phyloP scores from a whole-genome alignment of 2,329 filamentous ascomycete genomes.

The Aspergillus calidoustus region DNA sequence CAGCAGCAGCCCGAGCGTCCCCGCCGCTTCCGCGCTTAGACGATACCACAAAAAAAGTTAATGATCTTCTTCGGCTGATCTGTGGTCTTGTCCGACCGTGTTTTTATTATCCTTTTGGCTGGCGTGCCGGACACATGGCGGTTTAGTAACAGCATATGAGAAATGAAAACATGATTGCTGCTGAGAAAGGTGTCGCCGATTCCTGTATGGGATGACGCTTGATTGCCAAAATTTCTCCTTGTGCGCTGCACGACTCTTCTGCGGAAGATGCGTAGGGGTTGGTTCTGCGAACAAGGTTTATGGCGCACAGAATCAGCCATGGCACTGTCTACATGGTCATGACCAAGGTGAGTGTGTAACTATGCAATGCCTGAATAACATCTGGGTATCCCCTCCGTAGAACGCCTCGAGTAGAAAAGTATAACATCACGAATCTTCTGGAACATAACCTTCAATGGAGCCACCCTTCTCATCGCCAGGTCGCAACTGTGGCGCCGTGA shows the following conservation, averaged over 20 bases:
- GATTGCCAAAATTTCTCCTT: constrained; percentile 73
- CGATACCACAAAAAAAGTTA: constrained; percentile 29
- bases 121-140: constrained; percentile 31
- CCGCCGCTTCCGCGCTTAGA: constrained; percentile 60
- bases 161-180: constrained; percentile 47
- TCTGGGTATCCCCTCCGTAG: constrained; percentile 22
- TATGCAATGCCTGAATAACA: constrained; percentile 13
- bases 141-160: constrained; percentile 38
- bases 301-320: not conserved
- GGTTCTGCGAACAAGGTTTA: not conserved
- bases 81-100: constrained; percentile 33
- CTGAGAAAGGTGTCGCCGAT: constrained; percentile 86
- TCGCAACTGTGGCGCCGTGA: constrained; percentile 37
- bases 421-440: constrained; percentile 28
- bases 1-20: constrained; percentile 89
- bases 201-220: constrained; percentile 79
- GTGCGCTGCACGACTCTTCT: constrained; percentile 24
- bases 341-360: not conserved
- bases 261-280: constrained; percentile 28
- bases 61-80: constrained; percentile 37
- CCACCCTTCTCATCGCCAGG: constrained; percentile 42
- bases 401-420: constrained; percentile 11
- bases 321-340: not conserved
- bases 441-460: constrained; percentile 49
- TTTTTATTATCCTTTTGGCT: constrained; percentile 26